These are phyloP conservation scores for Thermothelomyces thermophilus DNA, from an alignment of 2,329 filamentous ascomycete genomes.

Conservation along the genomic window DNA sequence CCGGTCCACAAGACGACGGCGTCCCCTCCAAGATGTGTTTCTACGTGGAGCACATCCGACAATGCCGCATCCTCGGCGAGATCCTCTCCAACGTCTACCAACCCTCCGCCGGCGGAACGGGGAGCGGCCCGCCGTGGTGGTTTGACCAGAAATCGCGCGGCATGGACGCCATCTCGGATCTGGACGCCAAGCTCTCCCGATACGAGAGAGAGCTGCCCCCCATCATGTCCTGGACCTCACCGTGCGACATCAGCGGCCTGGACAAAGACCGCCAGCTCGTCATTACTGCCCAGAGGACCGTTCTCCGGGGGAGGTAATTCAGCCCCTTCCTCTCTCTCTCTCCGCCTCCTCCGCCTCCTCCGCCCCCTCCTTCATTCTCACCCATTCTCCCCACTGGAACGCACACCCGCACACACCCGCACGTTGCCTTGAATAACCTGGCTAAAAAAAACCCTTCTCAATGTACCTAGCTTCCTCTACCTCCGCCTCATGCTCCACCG, in stretches of 20 bases:
- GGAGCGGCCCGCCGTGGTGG: not conserved
- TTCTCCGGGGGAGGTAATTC: slow-evolving; percentile 16
- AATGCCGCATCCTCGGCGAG: slow-evolving; percentile 18
- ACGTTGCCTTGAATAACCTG: not conserved
- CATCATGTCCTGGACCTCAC: slow-evolving; percentile 18
- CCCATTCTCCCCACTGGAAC: not conserved
- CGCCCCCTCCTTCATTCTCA: not conserved
- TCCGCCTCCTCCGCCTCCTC: too few relatives aligned
- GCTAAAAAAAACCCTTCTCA: too few relatives aligned
- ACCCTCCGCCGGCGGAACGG: slow-evolving; percentile 1
- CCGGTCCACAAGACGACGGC: too few relatives aligned
- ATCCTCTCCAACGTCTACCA: slow-evolving; percentile 21
- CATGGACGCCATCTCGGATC: slow-evolving; percentile 19
- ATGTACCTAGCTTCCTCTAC: slow-evolving; percentile 22
- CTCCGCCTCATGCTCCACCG: slow-evolving; percentile 23
- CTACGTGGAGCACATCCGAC: slow-evolving; percentile 17
- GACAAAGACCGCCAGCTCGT: slow-evolving; percentile 6
- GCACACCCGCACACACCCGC: too few relatives aligned
- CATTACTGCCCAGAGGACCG: slow-evolving; percentile 15
- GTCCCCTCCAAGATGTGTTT: slow-evolving; percentile 15
- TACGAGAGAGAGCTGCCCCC: slow-evolving; percentile 15
- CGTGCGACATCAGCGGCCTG: slow-evolving; percentile 12
- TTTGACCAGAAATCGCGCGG: slow-evolving; percentile 10
- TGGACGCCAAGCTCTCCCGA: slow-evolving; percentile 18
- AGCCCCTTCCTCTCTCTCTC: too few relatives aligned